Evolutionary conservation across 2,329 filamentous ascomycete species (phyloP).

Genomic region (Penicillium sp.): DNA sequence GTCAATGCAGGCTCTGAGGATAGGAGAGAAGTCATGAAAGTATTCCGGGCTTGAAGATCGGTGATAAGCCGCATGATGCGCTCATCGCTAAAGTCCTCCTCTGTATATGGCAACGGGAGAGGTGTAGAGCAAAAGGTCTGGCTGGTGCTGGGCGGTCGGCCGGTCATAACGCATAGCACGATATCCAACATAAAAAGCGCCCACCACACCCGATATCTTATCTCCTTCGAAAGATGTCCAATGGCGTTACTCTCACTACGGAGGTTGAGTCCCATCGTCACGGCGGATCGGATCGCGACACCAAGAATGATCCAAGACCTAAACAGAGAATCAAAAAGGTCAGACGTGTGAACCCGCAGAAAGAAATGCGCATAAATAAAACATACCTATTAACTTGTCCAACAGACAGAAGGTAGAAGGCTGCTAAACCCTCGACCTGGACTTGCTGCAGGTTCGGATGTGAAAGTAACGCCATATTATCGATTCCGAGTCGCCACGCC

Average conservation of each 20-base stretch:
- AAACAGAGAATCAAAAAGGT: neutral
- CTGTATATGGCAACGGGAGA: slow-evolving; percentile 40
- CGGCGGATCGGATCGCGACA: slow-evolving; percentile 41
- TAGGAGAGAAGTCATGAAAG: slow-evolving; percentile 26
- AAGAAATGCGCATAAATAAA: neutral
- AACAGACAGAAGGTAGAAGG: slow-evolving; percentile 42
- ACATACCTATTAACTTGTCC: slow-evolving; percentile 46
- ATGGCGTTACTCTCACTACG: slow-evolving; percentile 41
- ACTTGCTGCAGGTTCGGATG: slow-evolving; percentile 46
- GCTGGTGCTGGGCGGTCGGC: slow-evolving; percentile 40
- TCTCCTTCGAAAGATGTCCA: slow-evolving; percentile 40
- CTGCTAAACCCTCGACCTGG: slow-evolving; percentile 42
- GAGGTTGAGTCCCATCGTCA: slow-evolving; percentile 45
- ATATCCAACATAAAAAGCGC: slow-evolving; percentile 44
- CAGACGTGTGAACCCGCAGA: neutral
- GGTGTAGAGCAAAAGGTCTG: slow-evolving; percentile 45
- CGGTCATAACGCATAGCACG: slow-evolving; percentile 44
- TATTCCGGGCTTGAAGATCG: slow-evolving; percentile 32
- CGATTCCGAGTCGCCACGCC: slow-evolving; percentile 42
- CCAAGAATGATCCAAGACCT: slow-evolving; percentile 46
- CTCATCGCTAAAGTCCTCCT: slow-evolving; percentile 37
- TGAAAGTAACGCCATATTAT: slow-evolving; percentile 35
- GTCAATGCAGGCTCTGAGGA: neutral
- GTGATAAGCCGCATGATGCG: slow-evolving; percentile 33
- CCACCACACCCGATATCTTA: slow-evolving; percentile 47